Conservation (phyloP, 176 grass and related monocot species). For the Olyra latifolia region DNA sequence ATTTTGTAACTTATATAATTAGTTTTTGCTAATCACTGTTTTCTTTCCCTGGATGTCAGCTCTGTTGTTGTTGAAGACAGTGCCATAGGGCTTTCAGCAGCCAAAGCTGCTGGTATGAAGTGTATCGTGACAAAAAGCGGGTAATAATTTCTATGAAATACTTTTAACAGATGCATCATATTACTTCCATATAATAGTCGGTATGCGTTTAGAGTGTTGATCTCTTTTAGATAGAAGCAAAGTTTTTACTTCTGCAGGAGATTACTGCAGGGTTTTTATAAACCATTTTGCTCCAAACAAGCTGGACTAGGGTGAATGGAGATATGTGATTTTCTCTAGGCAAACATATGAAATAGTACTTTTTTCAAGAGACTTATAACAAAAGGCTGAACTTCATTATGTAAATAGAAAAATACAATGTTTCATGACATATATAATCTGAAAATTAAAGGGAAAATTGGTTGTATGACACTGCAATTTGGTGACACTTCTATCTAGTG, state of each 20-base stretch:
- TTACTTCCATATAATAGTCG: background rate
- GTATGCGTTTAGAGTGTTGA: background rate
- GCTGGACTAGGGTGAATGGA: too few species aligned
- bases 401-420: too few species aligned
- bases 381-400: too few species aligned
- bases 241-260: background rate
- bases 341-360: too few species aligned
- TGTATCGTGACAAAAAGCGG: conserved; percentile 95
- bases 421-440: too few species aligned
- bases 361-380: too few species aligned
- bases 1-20: background rate
- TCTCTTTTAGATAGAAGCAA: background rate
- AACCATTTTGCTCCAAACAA: background rate
- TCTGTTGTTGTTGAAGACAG: conserved; percentile 99
- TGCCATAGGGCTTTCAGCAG: conserved; percentile 82
- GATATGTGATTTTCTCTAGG: too few species aligned
- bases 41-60: conserved; percentile 44
- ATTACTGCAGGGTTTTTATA: background rate
- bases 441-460: too few species aligned
- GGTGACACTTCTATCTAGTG: too few species aligned
- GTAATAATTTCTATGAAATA: conserved; percentile 38
- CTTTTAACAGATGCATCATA: background rate
- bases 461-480: too few species aligned
- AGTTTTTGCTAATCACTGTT: background rate
- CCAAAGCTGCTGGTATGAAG: conserved; percentile 88